Conservation (phyloP, 176 grass and related monocot species). For the Carex pumila region DNA sequence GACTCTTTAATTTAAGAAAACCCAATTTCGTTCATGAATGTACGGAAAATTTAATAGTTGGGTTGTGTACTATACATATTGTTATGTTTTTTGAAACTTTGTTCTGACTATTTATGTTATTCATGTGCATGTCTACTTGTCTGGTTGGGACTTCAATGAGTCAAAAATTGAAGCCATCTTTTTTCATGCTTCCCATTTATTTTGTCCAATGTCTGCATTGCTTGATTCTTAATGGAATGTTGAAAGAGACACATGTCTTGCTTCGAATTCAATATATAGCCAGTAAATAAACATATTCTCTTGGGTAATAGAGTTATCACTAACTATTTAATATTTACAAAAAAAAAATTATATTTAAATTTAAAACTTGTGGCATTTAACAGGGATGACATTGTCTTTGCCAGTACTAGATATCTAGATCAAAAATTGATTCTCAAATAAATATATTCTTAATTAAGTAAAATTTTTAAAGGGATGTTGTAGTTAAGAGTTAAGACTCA, state of each 20-base stretch:
- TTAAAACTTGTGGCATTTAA: too few relatives aligned
- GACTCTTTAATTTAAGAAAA: background rate
- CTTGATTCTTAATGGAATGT: background rate
- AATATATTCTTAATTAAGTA: background rate
- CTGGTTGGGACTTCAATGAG: conserved; percentile 17
- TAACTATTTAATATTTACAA: too few relatives aligned
- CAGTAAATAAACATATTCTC: background rate
- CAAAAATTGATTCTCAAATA: too few relatives aligned
- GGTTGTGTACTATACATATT: background rate
- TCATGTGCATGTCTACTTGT: conserved; percentile 23
- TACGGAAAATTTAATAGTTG: too few relatives aligned
- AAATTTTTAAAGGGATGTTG: background rate
- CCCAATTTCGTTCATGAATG: background rate
- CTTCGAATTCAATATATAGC: background rate
- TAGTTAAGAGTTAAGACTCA: background rate
- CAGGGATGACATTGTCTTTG: too few relatives aligned
- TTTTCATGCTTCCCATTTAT: background rate
- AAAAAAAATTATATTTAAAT: too few relatives aligned
- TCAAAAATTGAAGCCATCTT: background rate
- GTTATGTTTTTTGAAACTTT: background rate
- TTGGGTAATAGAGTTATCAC: too few relatives aligned
- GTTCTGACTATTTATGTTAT: conserved; percentile 3
- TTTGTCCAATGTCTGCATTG: background rate
- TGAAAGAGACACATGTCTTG: background rate
- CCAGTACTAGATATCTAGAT: too few relatives aligned